A percentile compares a stretch with the other conserved stretches of the same genome.
These are phyloP conservation scores for Annulohypoxylon moriforme DNA, from an alignment of 495 filamentous ascomycete species.

Conservation along the genomic window DNA sequence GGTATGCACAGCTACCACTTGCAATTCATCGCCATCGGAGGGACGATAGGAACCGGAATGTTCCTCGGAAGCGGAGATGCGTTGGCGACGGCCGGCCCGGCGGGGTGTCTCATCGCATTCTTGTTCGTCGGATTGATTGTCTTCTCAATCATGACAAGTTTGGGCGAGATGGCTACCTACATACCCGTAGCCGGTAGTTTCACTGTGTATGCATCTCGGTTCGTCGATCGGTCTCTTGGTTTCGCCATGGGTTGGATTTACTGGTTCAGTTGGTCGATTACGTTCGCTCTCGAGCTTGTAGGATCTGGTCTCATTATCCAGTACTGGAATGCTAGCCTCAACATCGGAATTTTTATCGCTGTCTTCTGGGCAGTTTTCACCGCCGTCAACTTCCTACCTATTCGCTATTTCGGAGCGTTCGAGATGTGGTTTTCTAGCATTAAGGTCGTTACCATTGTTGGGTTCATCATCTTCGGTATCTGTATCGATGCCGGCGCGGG, in stretches of 20 bases:
- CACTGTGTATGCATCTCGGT: constrained; percentile 77
- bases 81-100: constrained; percentile 71
- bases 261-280: constrained; percentile 66
- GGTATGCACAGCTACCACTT: constrained; percentile 60
- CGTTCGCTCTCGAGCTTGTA: constrained; percentile 79
- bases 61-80: constrained; percentile 77
- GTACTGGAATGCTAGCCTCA: constrained; percentile 71
- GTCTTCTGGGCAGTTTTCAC: constrained; percentile 79
- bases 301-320: constrained; percentile 79
- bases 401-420: constrained; percentile 76
- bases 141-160: constrained; percentile 66
- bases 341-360: constrained; percentile 76
- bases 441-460: constrained; percentile 80
- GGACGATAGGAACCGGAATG: constrained; percentile 79
- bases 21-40: constrained; percentile 74
- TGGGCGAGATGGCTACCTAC: constrained; percentile 80
- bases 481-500: constrained; percentile 75
- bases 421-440: constrained; percentile 79
- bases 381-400: constrained; percentile 72
- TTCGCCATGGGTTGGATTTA: constrained; percentile 82
- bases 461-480: constrained; percentile 73
- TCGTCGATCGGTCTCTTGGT: constrained; percentile 77
- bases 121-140: constrained; percentile 74
- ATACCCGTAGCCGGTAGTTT: constrained; percentile 81
- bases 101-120: constrained; percentile 75